Base-by-base conservation (phyloP, 2,329 filamentous ascomycete genomes). In the Claviceps digitariae region DNA sequence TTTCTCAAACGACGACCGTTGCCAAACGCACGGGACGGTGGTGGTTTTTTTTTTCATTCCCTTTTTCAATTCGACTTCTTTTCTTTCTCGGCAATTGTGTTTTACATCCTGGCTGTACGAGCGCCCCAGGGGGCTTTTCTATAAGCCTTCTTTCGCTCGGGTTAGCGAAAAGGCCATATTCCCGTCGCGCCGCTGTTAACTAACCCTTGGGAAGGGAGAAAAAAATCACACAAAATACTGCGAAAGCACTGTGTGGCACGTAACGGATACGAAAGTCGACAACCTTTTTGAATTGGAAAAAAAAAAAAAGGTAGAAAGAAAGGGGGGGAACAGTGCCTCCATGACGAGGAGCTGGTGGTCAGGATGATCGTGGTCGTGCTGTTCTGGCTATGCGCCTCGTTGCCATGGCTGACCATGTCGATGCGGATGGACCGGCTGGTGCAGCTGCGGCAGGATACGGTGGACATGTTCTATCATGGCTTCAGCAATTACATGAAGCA, bases 401-500 rank as follows among this genome's bases (percentile, higher is more conserved):
- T 74, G 61, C 61, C 69, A 68, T 76, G 73, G 72, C 65, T 68
- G 31, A 63, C 61, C 21, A 59, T 58, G 51, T 74, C 76, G 38
- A 83, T 84, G 79, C 73, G 73, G 43, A 69, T 74, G n/a, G 72
- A 72, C 55, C 74, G 72, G 60, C 71, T 83, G 55, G 72, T 74
- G 49, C 70, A 76, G 60, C 67, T 84, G 61, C 75, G 81, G 52
- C 74, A 72, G 58, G 76, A 82, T 54, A 82, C 81, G 12, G 78
- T 82, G 54, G 77, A 87, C 60, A 89, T 97, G 78, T 97, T 97
- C 74, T 95, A 95, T 69, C 93, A 98, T 74, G 93, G 93, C 56
- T 97, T 84, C 72, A 83, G 90, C 70, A 95, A 91, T 68, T 98
- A 98, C 73, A 93, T 96, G 83, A 72, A 80, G 59, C 77, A 95